Conservation (phyloP, 1,284 basidiomycete species). For the Veloboletus limbatus region DNA sequence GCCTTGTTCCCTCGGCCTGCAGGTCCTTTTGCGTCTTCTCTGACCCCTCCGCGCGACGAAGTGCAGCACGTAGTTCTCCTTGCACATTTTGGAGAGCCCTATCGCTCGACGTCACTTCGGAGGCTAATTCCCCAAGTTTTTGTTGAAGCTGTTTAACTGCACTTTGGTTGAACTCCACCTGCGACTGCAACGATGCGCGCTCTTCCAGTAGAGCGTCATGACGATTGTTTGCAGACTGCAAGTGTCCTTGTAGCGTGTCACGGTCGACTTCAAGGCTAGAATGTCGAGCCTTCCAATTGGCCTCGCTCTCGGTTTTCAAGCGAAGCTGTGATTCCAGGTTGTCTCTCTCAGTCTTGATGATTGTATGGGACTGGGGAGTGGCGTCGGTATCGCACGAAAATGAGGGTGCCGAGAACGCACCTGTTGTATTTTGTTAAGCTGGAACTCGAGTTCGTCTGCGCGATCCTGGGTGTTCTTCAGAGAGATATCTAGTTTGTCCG, state of each 20-base stretch:
- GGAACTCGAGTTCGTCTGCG: constrained; percentile 77
- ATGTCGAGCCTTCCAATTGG: constrained; percentile 46
- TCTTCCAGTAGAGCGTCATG: constrained; percentile 47
- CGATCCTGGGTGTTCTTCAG: constrained; percentile 75
- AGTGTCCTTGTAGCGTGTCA: constrained; percentile 39
- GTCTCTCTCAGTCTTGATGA: constrained; percentile 61
- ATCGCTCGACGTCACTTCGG: constrained; percentile 50
- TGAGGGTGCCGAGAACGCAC: constrained; percentile 34
- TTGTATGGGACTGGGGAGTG: constrained; percentile 47
- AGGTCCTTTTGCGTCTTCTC: constrained; percentile 67
- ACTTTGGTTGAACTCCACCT: constrained; percentile 45
- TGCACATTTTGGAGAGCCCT: constrained; percentile 60
- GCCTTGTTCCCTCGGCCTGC: constrained; percentile 66
- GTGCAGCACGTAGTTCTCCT: constrained; percentile 56
- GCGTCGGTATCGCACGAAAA: constrained; percentile 7
- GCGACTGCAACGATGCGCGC: constrained; percentile 45
- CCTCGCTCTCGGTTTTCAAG: constrained; percentile 40
- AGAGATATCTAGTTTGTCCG: constrained; percentile 65
- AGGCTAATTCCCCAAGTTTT: constrained; percentile 52
- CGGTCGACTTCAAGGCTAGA: constrained; percentile 45
- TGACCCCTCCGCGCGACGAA: constrained; percentile 67
- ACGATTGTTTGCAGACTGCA: constrained; percentile 44
- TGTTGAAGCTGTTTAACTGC: constrained; percentile 52
- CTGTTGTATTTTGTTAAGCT: constrained; percentile 73
- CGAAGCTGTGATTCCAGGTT: constrained; percentile 46